These are phyloP conservation scores for Dryas alaskensis DNA, from an alignment of 306 rosid genomes.

Conservation along the genomic window DNA sequence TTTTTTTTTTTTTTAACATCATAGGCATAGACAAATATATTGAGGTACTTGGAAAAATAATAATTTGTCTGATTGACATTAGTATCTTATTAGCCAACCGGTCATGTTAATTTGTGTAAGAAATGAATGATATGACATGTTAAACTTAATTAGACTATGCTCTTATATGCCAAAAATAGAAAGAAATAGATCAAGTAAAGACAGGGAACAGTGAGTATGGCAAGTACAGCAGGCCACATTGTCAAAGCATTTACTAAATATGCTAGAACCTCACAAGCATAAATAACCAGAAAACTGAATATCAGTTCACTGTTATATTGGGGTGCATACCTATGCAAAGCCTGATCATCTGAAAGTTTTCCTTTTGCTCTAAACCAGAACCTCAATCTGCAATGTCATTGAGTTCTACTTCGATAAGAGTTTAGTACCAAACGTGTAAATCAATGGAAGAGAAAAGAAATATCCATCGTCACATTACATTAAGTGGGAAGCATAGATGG, in stretches of 20 bases:
- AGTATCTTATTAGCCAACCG: too few relatives aligned
- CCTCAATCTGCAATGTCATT: constrained; percentile 61
- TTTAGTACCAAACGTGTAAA: constrained; percentile 2
- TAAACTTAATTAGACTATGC: background rate
- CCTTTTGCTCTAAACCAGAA: constrained; percentile 95
- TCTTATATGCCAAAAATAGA: background rate
- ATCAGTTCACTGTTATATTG: constrained; percentile 15
- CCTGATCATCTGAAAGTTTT: constrained; percentile 88
- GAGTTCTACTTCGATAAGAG: constrained; percentile 16
- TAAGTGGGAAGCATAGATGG: constrained; percentile 8
- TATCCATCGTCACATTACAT: background rate
- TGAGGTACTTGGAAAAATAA: too few relatives aligned
- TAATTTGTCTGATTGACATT: too few relatives aligned
- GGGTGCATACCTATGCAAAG: constrained; percentile 75
- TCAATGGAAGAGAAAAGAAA: background rate
- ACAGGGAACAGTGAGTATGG: background rate
- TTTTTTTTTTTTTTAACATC: too few relatives aligned
- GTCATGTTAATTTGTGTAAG: background rate
- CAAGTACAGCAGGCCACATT: background rate
- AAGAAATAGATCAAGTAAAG: background rate
- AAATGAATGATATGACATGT: background rate
- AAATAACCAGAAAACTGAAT: constrained; percentile 16
- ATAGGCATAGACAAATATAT: too few relatives aligned
- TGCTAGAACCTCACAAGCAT: background rate
- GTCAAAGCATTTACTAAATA: background rate